Conservation (phyloP, 2,329 filamentous ascomycete genomes). For the Coniochaeta hoffmannii region DNA sequence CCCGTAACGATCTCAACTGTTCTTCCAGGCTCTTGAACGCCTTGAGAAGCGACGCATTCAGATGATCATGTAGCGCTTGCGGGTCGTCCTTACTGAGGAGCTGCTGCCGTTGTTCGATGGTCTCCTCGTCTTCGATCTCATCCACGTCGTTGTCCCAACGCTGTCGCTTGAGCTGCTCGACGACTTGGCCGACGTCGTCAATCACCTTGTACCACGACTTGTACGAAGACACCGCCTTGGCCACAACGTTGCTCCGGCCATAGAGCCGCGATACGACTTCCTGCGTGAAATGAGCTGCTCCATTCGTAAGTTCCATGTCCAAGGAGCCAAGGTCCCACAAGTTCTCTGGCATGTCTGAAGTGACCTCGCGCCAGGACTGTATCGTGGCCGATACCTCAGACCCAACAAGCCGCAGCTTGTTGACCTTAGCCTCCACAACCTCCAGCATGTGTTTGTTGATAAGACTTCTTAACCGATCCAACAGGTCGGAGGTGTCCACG, state of each 20-base stretch:
- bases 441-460: constrained; percentile 61
- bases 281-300: constrained; percentile 61
- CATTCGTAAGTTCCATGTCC: constrained; percentile 56
- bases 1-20: constrained; percentile 45
- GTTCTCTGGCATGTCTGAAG: constrained; percentile 19
- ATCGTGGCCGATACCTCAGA: constrained; percentile 56
- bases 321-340: constrained; percentile 64
- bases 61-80: constrained; percentile 23
- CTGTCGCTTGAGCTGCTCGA: constrained; percentile 58
- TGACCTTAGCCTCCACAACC: constrained; percentile 56
- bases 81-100: constrained; percentile 59
- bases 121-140: constrained; percentile 67
- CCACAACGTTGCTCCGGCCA: constrained; percentile 63
- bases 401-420: constrained; percentile 57
- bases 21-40: constrained; percentile 42
- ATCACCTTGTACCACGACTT: constrained; percentile 67
- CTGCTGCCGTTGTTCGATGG: constrained; percentile 57
- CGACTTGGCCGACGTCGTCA: constrained; percentile 54
- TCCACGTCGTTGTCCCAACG: constrained; percentile 71
- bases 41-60: constrained; percentile 22
- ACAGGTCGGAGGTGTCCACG: constrained; percentile 60
- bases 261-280: constrained; percentile 62
- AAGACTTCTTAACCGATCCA: constrained; percentile 58
- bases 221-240: constrained; percentile 55
- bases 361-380: constrained; percentile 44